phyloP scores from a whole-genome alignment of 805 yeast genomes.

The Ogataea trehaloabstinens region DNA sequence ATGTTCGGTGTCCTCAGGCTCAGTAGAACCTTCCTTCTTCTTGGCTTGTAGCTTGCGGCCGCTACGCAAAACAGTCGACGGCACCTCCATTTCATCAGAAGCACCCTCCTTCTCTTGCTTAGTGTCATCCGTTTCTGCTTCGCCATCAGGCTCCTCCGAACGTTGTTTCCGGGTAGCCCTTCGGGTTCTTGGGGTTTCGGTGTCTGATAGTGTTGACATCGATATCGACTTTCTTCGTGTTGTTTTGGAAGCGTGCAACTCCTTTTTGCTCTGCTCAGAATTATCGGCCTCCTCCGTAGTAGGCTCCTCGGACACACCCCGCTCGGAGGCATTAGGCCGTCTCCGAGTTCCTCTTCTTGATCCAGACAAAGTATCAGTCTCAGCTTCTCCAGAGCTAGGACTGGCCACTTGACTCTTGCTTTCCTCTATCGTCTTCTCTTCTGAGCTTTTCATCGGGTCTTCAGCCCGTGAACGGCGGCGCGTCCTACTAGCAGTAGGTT shows the following conservation, averaged over 20 bases:
- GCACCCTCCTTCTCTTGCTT: constrained; percentile 1
- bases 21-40: constrained; percentile 4
- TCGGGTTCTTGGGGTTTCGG: constrained; percentile 8
- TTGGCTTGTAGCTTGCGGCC: constrained; percentile 5
- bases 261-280: constrained; percentile 3
- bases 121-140: constrained; percentile 3
- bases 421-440: constrained; percentile 1
- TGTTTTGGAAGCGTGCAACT: constrained; percentile 7
- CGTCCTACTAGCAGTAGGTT: constrained; percentile 11
- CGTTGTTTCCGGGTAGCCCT: constrained; percentile 3
- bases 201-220: constrained; percentile 3
- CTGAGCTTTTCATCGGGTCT: background rate
- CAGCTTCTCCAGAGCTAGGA: no score
- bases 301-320: background rate
- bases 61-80: constrained; percentile 5
- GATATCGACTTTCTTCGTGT: constrained; percentile 5
- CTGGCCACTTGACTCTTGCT: no score
- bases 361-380: background rate
- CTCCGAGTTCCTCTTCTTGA: constrained; percentile 3
- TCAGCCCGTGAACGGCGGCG: constrained; percentile 6
- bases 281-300: background rate
- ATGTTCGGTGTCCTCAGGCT: constrained; percentile 3
- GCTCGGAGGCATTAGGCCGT: background rate
- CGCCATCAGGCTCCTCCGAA: constrained; percentile 6
- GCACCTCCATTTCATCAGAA: constrained; percentile 1